A percentile compares a stretch with the other conserved stretches of the same genome.
These are phyloP conservation scores for Helotiales sp. DNA, from an alignment of 2,329 filamentous ascomycete genomes.

Conservation along the genomic window DNA sequence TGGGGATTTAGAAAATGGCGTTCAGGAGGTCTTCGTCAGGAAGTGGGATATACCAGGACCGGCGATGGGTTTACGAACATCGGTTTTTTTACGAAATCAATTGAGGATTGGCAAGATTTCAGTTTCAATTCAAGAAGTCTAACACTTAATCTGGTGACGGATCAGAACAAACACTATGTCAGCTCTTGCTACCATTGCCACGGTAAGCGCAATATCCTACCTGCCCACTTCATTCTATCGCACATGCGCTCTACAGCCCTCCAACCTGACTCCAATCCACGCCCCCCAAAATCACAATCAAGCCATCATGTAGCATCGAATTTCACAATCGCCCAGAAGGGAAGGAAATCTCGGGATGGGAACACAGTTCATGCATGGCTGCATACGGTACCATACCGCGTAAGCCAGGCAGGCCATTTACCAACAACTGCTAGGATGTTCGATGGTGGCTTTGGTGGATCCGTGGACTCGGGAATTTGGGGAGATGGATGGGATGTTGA, in stretches of 20 bases:
- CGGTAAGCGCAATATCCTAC: too few species aligned
- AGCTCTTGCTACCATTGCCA: too few species aligned
- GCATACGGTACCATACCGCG: not conserved
- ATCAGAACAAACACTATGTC: too few species aligned
- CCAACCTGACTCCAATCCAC: too few species aligned
- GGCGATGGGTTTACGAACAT: too few species aligned
- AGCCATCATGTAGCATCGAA: not conserved
- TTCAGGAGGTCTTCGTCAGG: not conserved
- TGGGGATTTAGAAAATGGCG: not conserved
- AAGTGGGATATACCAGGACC: conserved; percentile 3
- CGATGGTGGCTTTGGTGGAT: not conserved
- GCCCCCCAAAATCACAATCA: not conserved
- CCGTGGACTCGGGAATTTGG: not conserved
- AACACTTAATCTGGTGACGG: too few species aligned
- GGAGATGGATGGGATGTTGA: not conserved
- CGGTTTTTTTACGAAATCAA: too few species aligned
- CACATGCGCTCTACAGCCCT: too few species aligned
- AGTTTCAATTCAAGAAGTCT: not conserved
- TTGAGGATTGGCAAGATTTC: too few species aligned
- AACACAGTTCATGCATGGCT: too few species aligned
- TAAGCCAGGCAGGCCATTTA: too few species aligned
- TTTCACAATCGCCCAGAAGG: not conserved
- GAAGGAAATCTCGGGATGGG: not conserved
- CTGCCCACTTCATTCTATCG: too few species aligned
- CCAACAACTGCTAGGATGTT: not conserved